These are phyloP conservation scores for Lycium ferocissimum DNA, from an alignment of 257 asterid species.

Conservation along the genomic window DNA sequence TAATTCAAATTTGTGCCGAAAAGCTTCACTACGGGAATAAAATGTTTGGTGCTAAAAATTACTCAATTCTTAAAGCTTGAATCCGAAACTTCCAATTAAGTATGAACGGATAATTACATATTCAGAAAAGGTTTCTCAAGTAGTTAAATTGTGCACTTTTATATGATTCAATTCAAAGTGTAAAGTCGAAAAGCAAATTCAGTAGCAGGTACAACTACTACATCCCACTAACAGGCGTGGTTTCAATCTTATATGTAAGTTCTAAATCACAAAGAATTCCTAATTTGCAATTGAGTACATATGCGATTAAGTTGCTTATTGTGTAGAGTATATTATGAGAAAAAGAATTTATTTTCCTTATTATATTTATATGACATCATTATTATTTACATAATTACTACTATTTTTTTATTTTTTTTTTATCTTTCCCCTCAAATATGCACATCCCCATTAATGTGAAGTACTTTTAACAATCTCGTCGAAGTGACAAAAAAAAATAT, in stretches of 20 bases:
- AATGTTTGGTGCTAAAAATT: too few species aligned
- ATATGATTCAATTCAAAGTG: background rate
- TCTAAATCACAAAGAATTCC: background rate
- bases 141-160: background rate
- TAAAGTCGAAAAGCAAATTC: background rate
- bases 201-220: slow-evolving; percentile 27
- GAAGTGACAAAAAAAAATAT: too few species aligned
- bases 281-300: background rate
- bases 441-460: too few species aligned
- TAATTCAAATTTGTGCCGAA: too few species aligned
- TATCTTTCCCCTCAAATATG: too few species aligned
- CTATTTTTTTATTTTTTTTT: too few species aligned
- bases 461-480: too few species aligned
- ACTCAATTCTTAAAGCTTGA: too few species aligned
- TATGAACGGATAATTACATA: background rate
- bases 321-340: too few species aligned
- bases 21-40: too few species aligned
- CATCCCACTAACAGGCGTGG: slow-evolving; percentile 3
- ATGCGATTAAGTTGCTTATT: background rate
- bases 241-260: background rate
- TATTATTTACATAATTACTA: too few species aligned
- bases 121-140: background rate
- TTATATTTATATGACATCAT: too few species aligned
- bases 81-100: background rate
- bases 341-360: background rate